These are phyloP conservation scores for Stylonectria norvegica DNA, from an alignment of 2,329 filamentous ascomycete species.

Conservation along the genomic window DNA sequence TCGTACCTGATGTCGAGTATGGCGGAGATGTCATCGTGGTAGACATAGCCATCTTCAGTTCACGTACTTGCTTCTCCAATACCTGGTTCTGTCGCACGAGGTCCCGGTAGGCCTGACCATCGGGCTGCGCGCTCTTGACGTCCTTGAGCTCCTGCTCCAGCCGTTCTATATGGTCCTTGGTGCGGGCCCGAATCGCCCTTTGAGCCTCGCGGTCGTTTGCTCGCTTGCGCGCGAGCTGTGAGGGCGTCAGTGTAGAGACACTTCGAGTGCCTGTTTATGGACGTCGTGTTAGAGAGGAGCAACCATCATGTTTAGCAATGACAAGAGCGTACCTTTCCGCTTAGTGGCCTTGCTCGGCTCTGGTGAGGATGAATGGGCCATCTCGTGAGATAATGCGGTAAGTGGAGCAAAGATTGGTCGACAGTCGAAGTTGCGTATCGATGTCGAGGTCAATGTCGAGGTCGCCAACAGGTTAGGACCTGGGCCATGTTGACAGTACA, in stretches of 20 bases:
- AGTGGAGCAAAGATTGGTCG: conserved; percentile 5
- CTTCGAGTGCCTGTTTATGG: conserved; percentile 58
- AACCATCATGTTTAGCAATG: background rate
- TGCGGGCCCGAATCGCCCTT: conserved; percentile 79
- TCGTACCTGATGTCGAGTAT: conserved; percentile 41
- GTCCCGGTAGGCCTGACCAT: conserved; percentile 50
- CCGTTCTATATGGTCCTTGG: conserved; percentile 78
- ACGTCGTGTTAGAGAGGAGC: conserved; percentile 7
- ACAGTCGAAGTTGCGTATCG: conserved; percentile 2
- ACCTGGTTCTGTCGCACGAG: conserved; percentile 50
- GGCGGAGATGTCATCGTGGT: conserved; percentile 39
- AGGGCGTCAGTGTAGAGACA: conserved; percentile 81
- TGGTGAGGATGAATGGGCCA: conserved; percentile 42
- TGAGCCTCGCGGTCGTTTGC: conserved; percentile 91
- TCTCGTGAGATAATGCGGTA: conserved; percentile 19
- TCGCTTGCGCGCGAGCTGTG: conserved; percentile 84
- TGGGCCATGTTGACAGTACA: conserved; percentile 1
- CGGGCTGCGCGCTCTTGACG: conserved; percentile 51
- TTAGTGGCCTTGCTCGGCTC: conserved; percentile 43
- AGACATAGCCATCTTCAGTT: conserved; percentile 44
- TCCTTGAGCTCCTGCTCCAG: conserved; percentile 74
- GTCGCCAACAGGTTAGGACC: conserved; percentile 6
- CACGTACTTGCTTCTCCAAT: conserved; percentile 51
- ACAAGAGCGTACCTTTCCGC: conserved; percentile 40
- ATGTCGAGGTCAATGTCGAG: conserved; percentile 6